Base-by-base conservation (phyloP, 495 filamentous ascomycete species). In the Xylaria flabelliformis region DNA sequence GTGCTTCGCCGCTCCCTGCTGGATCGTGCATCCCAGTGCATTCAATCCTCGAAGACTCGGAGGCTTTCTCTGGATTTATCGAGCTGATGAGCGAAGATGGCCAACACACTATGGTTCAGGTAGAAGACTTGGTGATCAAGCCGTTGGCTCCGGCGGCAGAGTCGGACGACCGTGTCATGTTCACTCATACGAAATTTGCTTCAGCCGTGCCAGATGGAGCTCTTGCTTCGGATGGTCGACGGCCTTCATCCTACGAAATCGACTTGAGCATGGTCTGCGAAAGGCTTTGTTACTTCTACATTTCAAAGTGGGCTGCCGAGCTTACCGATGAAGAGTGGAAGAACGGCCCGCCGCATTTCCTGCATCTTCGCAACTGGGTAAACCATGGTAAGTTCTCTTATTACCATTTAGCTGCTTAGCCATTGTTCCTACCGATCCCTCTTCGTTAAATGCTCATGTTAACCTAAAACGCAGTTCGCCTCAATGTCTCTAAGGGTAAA, bases 61-160 rank as follows among this genome's bases (percentile, higher is more conserved):
- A 46, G 12, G 19, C 15, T 12, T 59, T 69, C 17, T 69, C 66
- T 19, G 77, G 75, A 19, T 69, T 77, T 63, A 70, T 81, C 4
- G 76, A 80, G 13, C 56, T 81, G 15, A 76, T 67, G 50, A 29
- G 24, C 1, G 44, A 42, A 10, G 68, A 79, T 62, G 69, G 51
- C 4, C 29, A 68, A 50, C 21, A 69, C 13, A 58, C 65, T 1
- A 73, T 82, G 42, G 46, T 83, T 3, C 80, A 81, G 62, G 48
- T 82, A 15, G 74, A 83, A 63, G 76, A 72, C 1, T n/a, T 82
- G 21, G 21, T 64, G 3, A 44, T 67, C 12, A 50, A 72, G 21
- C 73, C 72, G 41, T 75, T 75, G 13, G 58, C 70, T 19, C 41
- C 62, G 3, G 42, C 65, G 0, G 67, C 61, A 2, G 65, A 61